These are phyloP conservation scores for Sarocladium brachiariae DNA, from an alignment of 2,329 filamentous ascomycete genomes.

Conservation along the genomic window DNA sequence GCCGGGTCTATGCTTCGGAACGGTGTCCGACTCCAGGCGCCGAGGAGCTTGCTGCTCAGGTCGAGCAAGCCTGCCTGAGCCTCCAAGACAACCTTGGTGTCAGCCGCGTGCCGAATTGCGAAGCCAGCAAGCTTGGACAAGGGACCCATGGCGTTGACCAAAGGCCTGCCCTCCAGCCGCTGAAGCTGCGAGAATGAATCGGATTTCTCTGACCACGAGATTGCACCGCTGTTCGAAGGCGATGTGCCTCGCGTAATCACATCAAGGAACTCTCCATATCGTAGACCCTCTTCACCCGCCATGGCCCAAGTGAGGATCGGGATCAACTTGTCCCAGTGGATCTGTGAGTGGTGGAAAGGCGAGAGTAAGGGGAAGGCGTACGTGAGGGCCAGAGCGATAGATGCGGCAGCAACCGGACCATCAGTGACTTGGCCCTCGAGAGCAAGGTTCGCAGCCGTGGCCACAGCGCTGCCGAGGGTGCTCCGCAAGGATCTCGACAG, in stretches of 20 bases:
- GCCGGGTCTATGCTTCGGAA: slow-evolving; percentile 65
- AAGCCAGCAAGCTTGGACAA: slow-evolving; percentile 59
- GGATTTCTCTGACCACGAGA: slow-evolving; percentile 59
- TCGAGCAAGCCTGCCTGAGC: slow-evolving; percentile 55
- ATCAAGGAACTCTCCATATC: slow-evolving; percentile 67
- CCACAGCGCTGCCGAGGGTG: slow-evolving; percentile 66
- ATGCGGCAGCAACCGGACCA: slow-evolving; percentile 34
- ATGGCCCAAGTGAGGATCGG: slow-evolving; percentile 63
- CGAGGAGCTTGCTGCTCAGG: slow-evolving; percentile 59
- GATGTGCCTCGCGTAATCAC: slow-evolving; percentile 61
- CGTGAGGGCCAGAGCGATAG: slow-evolving; percentile 65
- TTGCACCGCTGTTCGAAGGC: slow-evolving; percentile 32
- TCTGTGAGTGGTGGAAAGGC: slow-evolving; percentile 44
- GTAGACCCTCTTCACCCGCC: slow-evolving; percentile 65
- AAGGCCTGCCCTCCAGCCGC: slow-evolving; percentile 50
- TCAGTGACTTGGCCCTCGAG: slow-evolving; percentile 42
- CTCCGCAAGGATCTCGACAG: slow-evolving; percentile 56
- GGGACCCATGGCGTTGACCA: slow-evolving; percentile 61
- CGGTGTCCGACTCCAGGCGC: slow-evolving; percentile 68
- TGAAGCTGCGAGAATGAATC: slow-evolving; percentile 55
- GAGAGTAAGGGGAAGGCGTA: slow-evolving; percentile 70
- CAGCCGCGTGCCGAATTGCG: slow-evolving; percentile 48
- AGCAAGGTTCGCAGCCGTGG: slow-evolving; percentile 70
- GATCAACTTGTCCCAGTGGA: slow-evolving; percentile 65
- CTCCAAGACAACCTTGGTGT: slow-evolving; percentile 38